phyloP scores from a whole-genome alignment of 1,284 basidiomycete genomes.

The Malassezia psittaci region DNA sequence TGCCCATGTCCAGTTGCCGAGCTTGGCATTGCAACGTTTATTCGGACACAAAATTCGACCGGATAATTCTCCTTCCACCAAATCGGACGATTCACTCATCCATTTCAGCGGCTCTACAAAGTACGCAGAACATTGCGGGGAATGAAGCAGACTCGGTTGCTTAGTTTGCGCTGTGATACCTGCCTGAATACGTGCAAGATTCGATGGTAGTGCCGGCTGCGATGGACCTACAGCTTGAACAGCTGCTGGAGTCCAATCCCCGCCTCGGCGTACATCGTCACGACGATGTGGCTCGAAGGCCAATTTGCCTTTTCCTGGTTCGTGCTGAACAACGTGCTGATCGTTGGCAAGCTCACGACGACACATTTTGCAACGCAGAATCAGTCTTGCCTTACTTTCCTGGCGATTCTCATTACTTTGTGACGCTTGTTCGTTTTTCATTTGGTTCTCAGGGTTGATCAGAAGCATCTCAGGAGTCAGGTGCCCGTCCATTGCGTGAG shows the following conservation, averaged over 20 bases:
- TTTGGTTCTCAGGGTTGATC: background rate
- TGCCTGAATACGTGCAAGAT: slow-evolving; percentile 2
- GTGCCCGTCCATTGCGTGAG: slow-evolving; percentile 26
- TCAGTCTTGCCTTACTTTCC: background rate
- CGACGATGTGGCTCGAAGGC: slow-evolving; percentile 36
- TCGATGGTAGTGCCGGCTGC: slow-evolving; percentile 1
- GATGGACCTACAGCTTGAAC: background rate
- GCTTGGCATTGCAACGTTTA: slow-evolving; percentile 72
- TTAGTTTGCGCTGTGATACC: background rate
- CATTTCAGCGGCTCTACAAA: slow-evolving; percentile 95
- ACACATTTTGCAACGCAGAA: slow-evolving; percentile 38
- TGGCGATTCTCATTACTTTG: slow-evolving; percentile 25
- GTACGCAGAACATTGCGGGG: slow-evolving; percentile 75
- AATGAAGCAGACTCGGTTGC: slow-evolving; percentile 22
- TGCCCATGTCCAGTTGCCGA: slow-evolving; percentile 95
- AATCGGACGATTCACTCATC: slow-evolving; percentile 63
- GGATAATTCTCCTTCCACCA: slow-evolving; percentile 62
- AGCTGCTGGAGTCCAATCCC: background rate
- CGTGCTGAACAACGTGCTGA: slow-evolving; percentile 41
- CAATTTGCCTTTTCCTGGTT: slow-evolving; percentile 35
- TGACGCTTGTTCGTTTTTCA: slow-evolving; percentile 20
- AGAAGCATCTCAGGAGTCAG: slow-evolving; percentile 4
- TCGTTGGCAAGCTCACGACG: slow-evolving; percentile 32
- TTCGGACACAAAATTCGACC: slow-evolving; percentile 89
- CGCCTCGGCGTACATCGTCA: slow-evolving; percentile 7